These are phyloP conservation scores for Glycine latifolia DNA, from an alignment of 306 rosid species.

Conservation along the genomic window DNA sequence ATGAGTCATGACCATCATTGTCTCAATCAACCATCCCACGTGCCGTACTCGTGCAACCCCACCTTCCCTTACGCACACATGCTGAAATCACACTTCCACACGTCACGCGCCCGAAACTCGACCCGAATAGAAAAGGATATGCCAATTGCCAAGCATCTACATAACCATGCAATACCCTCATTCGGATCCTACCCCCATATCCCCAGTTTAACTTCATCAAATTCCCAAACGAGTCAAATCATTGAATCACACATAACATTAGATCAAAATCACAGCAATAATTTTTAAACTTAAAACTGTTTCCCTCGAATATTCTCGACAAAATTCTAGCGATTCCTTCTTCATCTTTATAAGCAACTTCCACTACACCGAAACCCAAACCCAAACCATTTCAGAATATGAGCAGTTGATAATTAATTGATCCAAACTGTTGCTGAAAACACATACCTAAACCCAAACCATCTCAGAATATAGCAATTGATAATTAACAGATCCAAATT, in stretches of 20 bases:
- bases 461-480: background rate
- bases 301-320: slow-evolving; percentile 50
- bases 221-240: background rate
- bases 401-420: too few species aligned
- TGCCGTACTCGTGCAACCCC: slow-evolving; percentile 50
- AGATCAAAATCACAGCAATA: background rate
- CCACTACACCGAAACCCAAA: background rate
- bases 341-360: slow-evolving; percentile 32
- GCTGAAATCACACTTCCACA: slow-evolving; percentile 43
- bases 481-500: background rate
- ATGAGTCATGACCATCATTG: background rate
- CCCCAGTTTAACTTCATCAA: slow-evolving; percentile 27
- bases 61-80: slow-evolving; percentile 11
- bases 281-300: background rate
- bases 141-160: slow-evolving; percentile 53
- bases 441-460: background rate
- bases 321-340: slow-evolving; percentile 35
- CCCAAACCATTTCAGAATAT: too few species aligned
- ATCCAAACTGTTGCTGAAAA: background rate
- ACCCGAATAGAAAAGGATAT: slow-evolving; percentile 46
- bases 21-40: slow-evolving; percentile 46
- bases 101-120: background rate
- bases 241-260: background rate
- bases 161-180: background rate
- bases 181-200: slow-evolving; percentile 49